Conservation (phyloP, 2,329 filamentous ascomycete genomes). For the Eutypella sp. region DNA sequence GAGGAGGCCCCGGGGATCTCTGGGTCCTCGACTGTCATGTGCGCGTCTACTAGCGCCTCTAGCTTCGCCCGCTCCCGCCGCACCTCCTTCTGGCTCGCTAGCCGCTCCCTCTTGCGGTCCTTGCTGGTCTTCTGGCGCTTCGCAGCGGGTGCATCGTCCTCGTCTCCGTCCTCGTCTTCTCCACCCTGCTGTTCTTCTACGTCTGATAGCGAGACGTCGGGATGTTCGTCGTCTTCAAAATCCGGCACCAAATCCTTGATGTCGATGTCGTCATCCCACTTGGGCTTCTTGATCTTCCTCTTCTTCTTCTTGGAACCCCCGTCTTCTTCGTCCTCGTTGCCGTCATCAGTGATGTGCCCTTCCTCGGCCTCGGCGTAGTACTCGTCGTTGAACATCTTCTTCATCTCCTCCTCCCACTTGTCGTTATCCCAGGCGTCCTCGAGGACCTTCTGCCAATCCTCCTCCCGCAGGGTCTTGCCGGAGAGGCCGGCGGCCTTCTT, state of each 20-base stretch:
- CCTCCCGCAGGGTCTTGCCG: constrained; percentile 61
- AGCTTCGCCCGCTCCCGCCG: constrained; percentile 78
- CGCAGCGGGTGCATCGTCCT: constrained; percentile 37
- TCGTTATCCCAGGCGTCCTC: constrained; percentile 86
- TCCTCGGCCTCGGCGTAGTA: constrained; percentile 75
- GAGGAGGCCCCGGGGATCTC: constrained; percentile 43
- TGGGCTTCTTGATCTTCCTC: constrained; percentile 73
- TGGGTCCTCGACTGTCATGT: constrained; percentile 68
- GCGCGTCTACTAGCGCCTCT: constrained; percentile 78
- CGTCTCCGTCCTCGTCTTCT: constrained; percentile 30
- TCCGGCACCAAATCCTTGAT: constrained; percentile 89
- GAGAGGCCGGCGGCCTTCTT: constrained; percentile 80
- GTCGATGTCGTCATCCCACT: constrained; percentile 96
- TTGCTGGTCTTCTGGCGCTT: constrained; percentile 58
- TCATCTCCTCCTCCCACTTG: constrained; percentile 88
- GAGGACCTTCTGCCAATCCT: constrained; percentile 80
- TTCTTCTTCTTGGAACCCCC: constrained; percentile 55
- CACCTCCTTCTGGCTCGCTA: constrained; percentile 62
- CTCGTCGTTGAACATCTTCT: constrained; percentile 77
- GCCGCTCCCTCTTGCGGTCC: constrained; percentile 54
- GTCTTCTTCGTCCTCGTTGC: constrained; percentile 43
- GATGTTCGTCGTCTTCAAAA: constrained; percentile 64
- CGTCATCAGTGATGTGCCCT: constrained; percentile 51
- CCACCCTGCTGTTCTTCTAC: constrained; percentile 39
- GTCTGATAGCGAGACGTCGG: constrained; percentile 53